phyloP scores from a whole-genome alignment of 169 alveolate genomes.

The Cytauxzoon felis region DNA sequence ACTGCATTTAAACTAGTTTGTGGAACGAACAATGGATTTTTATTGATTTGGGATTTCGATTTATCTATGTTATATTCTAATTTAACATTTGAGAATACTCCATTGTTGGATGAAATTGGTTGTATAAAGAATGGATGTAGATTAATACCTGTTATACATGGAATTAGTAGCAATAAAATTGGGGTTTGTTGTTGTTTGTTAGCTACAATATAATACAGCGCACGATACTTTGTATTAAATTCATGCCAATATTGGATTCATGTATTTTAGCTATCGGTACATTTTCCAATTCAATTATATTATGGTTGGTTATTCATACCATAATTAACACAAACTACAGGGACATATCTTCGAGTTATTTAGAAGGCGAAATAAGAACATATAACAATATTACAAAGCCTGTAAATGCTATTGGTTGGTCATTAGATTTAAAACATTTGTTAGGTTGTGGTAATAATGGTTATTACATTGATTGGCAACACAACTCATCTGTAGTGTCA shows the following conservation, averaged over 20 bases:
- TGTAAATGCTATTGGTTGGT: conserved; percentile 15
- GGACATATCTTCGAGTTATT: conserved; percentile 25
- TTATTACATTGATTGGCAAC: conserved; percentile 41
- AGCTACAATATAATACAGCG: conserved; percentile 1
- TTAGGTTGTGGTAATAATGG: conserved; percentile 18
- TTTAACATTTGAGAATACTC: not conserved
- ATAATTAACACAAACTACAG: not conserved
- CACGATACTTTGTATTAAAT: conserved; percentile 1
- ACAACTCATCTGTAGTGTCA: not conserved
- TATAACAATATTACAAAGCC: conserved; percentile 39
- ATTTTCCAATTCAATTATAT: conserved; percentile 7
- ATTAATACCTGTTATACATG: not conserved
- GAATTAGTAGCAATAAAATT: not conserved
- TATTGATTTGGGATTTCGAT: conserved; percentile 23
- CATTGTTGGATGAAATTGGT: no score
- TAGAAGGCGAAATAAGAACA: conserved; percentile 36
- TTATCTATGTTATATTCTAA: not conserved
- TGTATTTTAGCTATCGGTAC: conserved; percentile 31
- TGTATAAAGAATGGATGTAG: no score
- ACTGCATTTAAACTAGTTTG: conserved; percentile 18
- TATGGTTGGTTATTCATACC: conserved; percentile 17
- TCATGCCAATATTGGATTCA: conserved; percentile 33
- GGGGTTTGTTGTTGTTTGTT: not conserved
- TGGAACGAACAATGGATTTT: conserved; percentile 49
- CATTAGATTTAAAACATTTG: conserved; percentile 20